These are phyloP conservation scores for Dianthus caryophyllus DNA, from an alignment of 148 eudicot genomes.

Conservation along the genomic window DNA sequence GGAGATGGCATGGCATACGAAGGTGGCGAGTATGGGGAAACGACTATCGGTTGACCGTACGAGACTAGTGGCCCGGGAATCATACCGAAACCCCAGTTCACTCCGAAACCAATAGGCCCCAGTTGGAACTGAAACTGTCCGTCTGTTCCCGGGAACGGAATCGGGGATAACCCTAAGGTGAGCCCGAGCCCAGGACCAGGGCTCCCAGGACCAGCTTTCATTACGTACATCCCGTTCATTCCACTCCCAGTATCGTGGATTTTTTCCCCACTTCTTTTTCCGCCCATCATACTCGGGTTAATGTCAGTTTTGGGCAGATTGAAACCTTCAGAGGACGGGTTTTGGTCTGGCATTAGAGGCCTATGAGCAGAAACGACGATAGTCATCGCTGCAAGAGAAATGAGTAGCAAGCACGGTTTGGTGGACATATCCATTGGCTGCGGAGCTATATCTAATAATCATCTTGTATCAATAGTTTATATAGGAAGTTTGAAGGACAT, in stretches of 20 bases:
- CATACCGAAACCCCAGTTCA: conserved; percentile 9
- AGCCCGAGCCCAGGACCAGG: too few species aligned
- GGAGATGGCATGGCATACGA: not conserved
- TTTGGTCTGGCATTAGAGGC: conserved; percentile 2
- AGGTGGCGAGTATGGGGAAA: conserved; percentile 13
- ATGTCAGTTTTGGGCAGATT: not conserved
- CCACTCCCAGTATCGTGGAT: not conserved
- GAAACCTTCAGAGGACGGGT: not conserved
- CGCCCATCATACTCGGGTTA: not conserved
- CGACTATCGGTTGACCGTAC: conserved; percentile 20
- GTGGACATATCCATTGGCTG: conserved; percentile 12
- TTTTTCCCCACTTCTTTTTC: not conserved
- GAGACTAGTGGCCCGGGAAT: conserved; percentile 6
- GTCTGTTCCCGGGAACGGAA: conserved; percentile 8
- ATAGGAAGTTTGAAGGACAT: not conserved
- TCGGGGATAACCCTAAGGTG: conserved; percentile 3
- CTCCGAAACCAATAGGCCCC: conserved; percentile 26
- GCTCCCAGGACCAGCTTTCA: not conserved
- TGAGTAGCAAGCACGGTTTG: conserved; percentile 19
- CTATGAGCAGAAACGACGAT: conserved; percentile 19
- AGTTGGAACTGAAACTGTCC: conserved; percentile 19
- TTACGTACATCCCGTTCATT: not conserved
- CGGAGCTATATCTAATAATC: not conserved
- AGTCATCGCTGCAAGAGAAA: conserved; percentile 12
- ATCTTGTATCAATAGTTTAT: not conserved